Evolutionary conservation across 805 yeast genomes (phyloP).

Genomic region (Scheffersomyces ergatensis): DNA sequence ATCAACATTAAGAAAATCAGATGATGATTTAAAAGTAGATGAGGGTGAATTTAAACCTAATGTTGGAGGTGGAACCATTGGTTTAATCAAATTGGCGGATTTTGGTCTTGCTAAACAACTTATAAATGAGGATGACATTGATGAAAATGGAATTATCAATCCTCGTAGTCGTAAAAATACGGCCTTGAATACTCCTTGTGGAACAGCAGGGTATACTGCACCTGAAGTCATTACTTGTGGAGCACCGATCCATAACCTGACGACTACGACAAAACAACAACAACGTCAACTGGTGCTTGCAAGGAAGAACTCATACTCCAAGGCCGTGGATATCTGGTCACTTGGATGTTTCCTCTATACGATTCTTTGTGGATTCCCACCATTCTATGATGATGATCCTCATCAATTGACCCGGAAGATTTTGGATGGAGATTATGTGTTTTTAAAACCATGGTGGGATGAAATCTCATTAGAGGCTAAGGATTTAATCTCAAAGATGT

Average conservation of each 20-base stretch:
- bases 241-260: background rate
- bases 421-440: conserved; percentile 68
- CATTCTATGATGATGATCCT: conserved; percentile 71
- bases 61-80: conserved; percentile 64
- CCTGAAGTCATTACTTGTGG: conserved; percentile 61
- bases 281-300: too few relatives aligned
- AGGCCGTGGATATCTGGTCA: conserved; percentile 73
- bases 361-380: conserved; percentile 70
- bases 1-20: conserved; percentile 43
- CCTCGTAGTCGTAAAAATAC: background rate
- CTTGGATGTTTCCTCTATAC: conserved; percentile 71
- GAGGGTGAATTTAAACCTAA: conserved; percentile 56
- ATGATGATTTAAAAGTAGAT: conserved; percentile 58
- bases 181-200: conserved; percentile 62
- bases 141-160: background rate
- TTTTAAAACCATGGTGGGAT: conserved; percentile 86
- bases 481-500: conserved; percentile 59
- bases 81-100: conserved; percentile 63
- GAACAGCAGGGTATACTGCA: conserved; percentile 74
- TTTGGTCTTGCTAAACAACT: conserved; percentile 67
- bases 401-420: conserved; percentile 64
- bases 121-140: conserved; percentile 17
- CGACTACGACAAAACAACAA: conserved; percentile 3
- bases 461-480: conserved; percentile 73
- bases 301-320: conserved; percentile 61